Evolutionary conservation across 495 filamentous ascomycete species (phyloP).

Genomic region (Penicillium herquei): DNA sequence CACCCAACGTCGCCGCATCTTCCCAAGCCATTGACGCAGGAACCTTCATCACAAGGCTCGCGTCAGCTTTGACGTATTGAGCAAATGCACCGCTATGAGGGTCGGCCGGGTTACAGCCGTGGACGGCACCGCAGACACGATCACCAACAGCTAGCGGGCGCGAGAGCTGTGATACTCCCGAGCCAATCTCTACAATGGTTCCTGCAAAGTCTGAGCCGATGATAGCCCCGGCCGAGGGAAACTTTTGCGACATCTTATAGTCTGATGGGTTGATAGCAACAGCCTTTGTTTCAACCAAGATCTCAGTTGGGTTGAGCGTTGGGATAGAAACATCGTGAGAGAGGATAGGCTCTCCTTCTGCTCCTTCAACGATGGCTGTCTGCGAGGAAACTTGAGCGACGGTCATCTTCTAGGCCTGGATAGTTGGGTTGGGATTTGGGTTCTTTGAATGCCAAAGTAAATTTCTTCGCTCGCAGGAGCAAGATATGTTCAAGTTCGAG

Average conservation of each 20-base stretch:
- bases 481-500: too few species aligned
- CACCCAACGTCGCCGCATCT: conserved; percentile 24
- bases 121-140: background rate
- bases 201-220: background rate
- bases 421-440: too few species aligned
- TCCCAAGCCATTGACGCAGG: conserved; percentile 26
- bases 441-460: too few species aligned
- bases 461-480: too few species aligned
- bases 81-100: conserved; percentile 28
- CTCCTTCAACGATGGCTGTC: too few species aligned
- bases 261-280: background rate
- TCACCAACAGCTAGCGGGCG: conserved; percentile 9
- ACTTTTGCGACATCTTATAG: background rate
- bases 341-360: too few species aligned
- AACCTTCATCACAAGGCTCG: conserved; percentile 18
- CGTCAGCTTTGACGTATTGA: conserved; percentile 22
- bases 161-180: too few species aligned
- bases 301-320: background rate
- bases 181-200: background rate
- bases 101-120: background rate
- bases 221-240: background rate
- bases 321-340: too few species aligned
- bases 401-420: too few species aligned
- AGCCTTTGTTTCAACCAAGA: background rate
- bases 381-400: too few species aligned